Evolutionary conservation across 768 basidiomycete genomes (phyloP).

Genomic region (Lentinula detonsa): DNA sequence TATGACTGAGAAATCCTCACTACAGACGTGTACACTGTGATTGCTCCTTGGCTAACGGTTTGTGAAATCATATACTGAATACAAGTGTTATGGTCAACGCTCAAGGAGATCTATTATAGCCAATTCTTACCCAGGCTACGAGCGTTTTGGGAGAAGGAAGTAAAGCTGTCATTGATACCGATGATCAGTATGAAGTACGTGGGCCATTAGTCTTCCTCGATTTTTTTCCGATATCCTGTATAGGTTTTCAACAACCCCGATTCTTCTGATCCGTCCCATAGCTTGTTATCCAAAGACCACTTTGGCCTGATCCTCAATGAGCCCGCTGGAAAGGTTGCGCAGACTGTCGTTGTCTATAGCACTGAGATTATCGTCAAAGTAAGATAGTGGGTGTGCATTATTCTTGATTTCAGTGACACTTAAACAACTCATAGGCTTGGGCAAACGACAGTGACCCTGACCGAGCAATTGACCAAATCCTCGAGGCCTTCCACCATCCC

Average conservation of each 20-base stretch:
- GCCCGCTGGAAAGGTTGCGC: conserved; percentile 69
- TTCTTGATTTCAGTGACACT: background rate
- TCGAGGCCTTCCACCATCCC: conserved; percentile 67
- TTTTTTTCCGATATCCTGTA: background rate
- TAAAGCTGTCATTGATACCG: conserved; percentile 62
- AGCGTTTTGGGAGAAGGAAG: conserved; percentile 53
- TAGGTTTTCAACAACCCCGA: conserved; percentile 62
- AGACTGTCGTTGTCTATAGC: conserved; percentile 55
- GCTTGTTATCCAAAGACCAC: conserved; percentile 71
- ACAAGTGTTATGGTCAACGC: background rate
- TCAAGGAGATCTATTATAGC: conserved; percentile 28
- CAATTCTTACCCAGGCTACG: conserved; percentile 54
- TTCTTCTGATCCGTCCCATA: conserved; percentile 71
- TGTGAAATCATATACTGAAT: conserved; percentile 8
- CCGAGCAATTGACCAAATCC: conserved; percentile 41
- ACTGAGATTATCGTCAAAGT: conserved; percentile 55
- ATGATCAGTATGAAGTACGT: conserved; percentile 58
- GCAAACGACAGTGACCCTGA: conserved; percentile 37
- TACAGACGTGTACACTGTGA: conserved; percentile 56
- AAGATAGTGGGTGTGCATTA: background rate
- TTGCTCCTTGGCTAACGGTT: conserved; percentile 62
- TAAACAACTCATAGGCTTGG: conserved; percentile 35
- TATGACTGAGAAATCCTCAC: conserved; percentile 3
- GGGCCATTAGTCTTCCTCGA: background rate
- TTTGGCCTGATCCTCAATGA: conserved; percentile 69